Conservation (phyloP, 2,329 filamentous ascomycete species). For the Fonsecaea multimorphosa region DNA sequence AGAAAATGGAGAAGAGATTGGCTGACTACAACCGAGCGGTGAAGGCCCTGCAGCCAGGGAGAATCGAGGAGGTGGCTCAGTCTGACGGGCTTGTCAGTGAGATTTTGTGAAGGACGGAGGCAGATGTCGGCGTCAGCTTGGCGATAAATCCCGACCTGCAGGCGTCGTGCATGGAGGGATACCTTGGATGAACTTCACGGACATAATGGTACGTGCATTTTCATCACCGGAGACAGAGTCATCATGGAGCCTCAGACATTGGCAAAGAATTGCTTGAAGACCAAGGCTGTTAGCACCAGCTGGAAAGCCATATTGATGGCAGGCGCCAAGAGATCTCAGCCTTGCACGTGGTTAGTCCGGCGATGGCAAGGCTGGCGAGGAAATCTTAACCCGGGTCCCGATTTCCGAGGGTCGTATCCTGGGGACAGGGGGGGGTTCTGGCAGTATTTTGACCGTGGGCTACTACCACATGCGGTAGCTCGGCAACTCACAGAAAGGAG, state of each 20-base stretch:
- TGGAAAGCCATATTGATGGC: background rate
- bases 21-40: background rate
- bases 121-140: background rate
- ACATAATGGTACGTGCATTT: background rate
- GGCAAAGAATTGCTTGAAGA: background rate
- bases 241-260: background rate
- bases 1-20: background rate
- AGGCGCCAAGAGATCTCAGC: constrained; percentile 6
- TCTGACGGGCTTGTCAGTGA: background rate
- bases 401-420: background rate
- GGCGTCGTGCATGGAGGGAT: background rate
- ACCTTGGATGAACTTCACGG: background rate
- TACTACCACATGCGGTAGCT: constrained; percentile 4
- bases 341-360: constrained; percentile 3
- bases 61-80: background rate
- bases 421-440: background rate
- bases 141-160: background rate
- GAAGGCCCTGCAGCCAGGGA: background rate
- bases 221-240: background rate
- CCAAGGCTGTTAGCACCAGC: background rate
- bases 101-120: background rate
- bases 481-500: background rate
- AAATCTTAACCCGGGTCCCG: background rate
- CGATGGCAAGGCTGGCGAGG: constrained; percentile 2
- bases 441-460: background rate